Base-by-base conservation (phyloP, 2,329 filamentous ascomycete genomes). In the Fusarium zealandicum region DNA sequence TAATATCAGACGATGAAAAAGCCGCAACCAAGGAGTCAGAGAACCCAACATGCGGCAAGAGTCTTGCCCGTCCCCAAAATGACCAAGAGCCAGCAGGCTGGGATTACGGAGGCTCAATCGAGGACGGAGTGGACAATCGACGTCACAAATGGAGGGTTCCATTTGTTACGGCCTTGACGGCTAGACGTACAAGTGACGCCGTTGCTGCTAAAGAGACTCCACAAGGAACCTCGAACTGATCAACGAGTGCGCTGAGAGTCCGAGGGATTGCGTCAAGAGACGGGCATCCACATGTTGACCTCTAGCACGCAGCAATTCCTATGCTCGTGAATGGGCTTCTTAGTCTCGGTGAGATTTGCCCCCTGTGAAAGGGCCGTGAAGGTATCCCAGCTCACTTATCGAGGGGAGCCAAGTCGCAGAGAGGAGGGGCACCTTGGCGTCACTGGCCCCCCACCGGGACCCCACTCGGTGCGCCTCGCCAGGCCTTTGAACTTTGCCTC, bases 391-490 rank as follows among this genome's bases (percentile, higher is more conserved):
- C 57, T 22, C 20, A 22, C 5, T 50, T 41, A 40, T 54, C 46
- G 48, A 61, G 44, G 52, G 40, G 38, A 37, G 54, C 45, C 46
- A 47, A 49, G 51, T 49, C 33, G 30, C 47, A 58, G 37, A 31
- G 35, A 50, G 52, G 62, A 63, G 62, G 57, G 49, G 39, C 43
- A 46, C 40, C 43, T 47, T 54, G 63, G 58, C 61, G 59, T 61
- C 61, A 61, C 58, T 59, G 60, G 59, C 48, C 25, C 64, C 57
- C 64, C 64, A 67, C 64, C 37, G 42, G 51, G 28, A 54, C 58
- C 54, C 64, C 64, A 67, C 64, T 67, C 64, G 50, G 62, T 43
- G 40, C 44, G 57, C 52, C 52, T 67, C 62, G 59, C 64, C 62
- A 61, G 56, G 64, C 54, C 60, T 57, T 51, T 49, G 52, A 63